These are phyloP conservation scores for Agaricus blazei DNA, from an alignment of 768 basidiomycete species.

Conservation along the genomic window DNA sequence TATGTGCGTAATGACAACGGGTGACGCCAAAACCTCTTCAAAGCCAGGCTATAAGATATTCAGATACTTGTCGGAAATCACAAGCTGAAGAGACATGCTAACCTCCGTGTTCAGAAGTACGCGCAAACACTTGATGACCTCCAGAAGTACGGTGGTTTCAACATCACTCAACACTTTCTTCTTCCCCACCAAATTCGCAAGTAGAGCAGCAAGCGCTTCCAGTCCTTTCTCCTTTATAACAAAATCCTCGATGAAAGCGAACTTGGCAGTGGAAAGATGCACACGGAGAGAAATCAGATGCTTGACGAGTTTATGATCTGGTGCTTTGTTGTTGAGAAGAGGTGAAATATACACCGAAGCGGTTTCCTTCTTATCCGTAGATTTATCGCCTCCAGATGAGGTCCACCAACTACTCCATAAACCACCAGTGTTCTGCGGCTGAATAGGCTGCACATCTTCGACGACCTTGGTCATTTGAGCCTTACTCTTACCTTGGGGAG, in stretches of 20 bases:
- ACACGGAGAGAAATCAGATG: conserved; percentile 80
- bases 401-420: conserved; percentile 76
- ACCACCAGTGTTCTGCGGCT: conserved; percentile 69
- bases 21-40: conserved; percentile 54
- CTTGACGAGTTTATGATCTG: conserved; percentile 62
- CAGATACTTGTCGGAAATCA: neutral
- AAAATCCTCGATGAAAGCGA: conserved; percentile 78
- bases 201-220: conserved; percentile 49
- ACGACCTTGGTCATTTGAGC: conserved; percentile 23
- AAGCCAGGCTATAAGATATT: conserved; percentile 57
- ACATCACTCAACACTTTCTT: conserved; percentile 54
- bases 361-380: conserved; percentile 33
- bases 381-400: conserved; percentile 54
- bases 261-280: conserved; percentile 76
- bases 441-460: conserved; percentile 36
- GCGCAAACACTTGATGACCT: conserved; percentile 75
- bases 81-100: conserved; percentile 19
- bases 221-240: conserved; percentile 62
- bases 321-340: conserved; percentile 47
- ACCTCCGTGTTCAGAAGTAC: conserved; percentile 85
- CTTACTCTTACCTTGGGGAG: conserved; percentile 19
- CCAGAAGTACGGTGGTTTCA: conserved; percentile 64
- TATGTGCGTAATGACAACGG: conserved; percentile 67
- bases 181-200: conserved; percentile 64
- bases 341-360: conserved; percentile 61